Evolutionary conservation across 305 asterid genomes (phyloP).

Genomic region (Fraxinus greggii): DNA sequence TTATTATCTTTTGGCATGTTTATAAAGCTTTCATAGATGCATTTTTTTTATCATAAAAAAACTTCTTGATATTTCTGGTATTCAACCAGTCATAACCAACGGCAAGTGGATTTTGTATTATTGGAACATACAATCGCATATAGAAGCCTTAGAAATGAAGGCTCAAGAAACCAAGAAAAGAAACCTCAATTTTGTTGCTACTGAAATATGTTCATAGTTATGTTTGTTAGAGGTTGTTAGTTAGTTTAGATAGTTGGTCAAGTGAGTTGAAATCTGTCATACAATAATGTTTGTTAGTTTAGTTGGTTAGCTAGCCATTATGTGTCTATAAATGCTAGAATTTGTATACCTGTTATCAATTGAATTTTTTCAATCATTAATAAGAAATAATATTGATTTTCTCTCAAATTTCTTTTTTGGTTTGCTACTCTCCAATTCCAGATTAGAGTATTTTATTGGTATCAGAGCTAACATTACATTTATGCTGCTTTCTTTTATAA

Average conservation of each 20-base stretch:
- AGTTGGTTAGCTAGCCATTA: neutral
- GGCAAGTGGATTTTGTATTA: neutral
- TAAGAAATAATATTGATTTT: too few species aligned
- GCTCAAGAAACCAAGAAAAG: neutral
- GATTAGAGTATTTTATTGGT: neutral
- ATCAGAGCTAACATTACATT: too few species aligned
- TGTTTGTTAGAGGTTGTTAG: neutral
- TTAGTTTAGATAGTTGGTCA: neutral
- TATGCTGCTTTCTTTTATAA: too few species aligned
- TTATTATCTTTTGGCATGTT: neutral
- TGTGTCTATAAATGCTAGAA: neutral
- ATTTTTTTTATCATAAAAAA: neutral
- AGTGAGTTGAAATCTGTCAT: neutral
- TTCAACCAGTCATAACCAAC: neutral
- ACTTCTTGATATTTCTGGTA: neutral
- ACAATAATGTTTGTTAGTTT: neutral
- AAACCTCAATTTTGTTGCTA: neutral
- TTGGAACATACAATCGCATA: neutral
- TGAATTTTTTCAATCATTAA: neutral
- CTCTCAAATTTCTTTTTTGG: neutral
- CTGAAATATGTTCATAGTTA: neutral
- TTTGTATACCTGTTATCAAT: neutral
- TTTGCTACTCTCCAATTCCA: too few species aligned
- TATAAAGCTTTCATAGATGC: neutral
- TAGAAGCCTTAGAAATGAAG: neutral